Base-by-base conservation (phyloP, 495 filamentous ascomycete genomes). In the Penicillium odoratum region DNA sequence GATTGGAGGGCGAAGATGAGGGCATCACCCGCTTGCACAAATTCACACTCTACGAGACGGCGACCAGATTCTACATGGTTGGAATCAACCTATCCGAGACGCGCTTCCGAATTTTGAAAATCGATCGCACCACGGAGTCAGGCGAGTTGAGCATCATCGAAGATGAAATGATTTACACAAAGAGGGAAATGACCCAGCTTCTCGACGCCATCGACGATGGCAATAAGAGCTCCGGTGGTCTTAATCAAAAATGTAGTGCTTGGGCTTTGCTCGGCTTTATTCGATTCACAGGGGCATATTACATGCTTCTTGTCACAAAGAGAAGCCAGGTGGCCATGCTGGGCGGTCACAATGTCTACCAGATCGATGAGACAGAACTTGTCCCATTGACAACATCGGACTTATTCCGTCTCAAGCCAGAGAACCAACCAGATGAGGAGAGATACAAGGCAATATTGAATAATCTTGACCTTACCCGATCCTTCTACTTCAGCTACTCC, bases 401-500 rank as follows among this genome's bases (percentile, higher is more conserved):
- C 26, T 72, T 77, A 1, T 87, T 87, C 25, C 80, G 84, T 25
- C 83, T 86, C 63, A 92, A 86, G 68, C 77, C 85, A 13, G 92
- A 97, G 59, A 84, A 86, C 51, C 92, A 96, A 67, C 81, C 90
- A 0, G 94, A 98, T 67, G 94, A 98, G 74, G 84, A 88, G 48
- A 83, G 94, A 46, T 98, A 93, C 69, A 81, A 97, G 44, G 82
- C 85, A 30, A 97, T 97, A 54, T 77, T 98, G 15, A 90, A 88
- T 69, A 95, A 96, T 64, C 81, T 98, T 9, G 94, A 98, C 69
- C 74, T 98, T 45, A 89, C 87, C 3, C 80, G 88, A 33, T 95
- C 89, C 0, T 98, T 98, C 69, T 98, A 98, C 75, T 98, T 97
- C 75, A 97, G 95, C 71, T 97, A 98, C 70, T 94, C 92, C 3